Percentiles rank a stretch among this genome's conserved stretches.
Conservation (phyloP, 768 basidiomycete genomes). For the Wakefieldia striispora region DNA sequence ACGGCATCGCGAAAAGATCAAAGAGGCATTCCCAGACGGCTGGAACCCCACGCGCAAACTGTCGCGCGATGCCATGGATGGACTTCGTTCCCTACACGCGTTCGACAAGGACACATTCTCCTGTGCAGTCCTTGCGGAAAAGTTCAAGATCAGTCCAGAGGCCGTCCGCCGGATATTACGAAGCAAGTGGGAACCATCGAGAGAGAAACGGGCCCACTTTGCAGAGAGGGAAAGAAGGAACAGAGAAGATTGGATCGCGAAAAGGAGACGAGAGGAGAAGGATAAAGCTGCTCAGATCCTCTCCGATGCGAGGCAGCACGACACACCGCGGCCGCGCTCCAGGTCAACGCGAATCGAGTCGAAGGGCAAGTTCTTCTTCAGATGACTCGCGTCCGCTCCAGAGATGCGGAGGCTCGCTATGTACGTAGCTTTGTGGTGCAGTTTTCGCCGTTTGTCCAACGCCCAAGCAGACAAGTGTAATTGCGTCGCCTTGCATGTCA, state of each 20-base stretch:
- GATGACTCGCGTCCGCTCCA: constrained; percentile 22
- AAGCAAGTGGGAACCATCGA: constrained; percentile 66
- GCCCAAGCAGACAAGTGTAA: neutral
- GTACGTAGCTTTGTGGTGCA: too few relatives aligned
- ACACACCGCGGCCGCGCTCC: constrained; percentile 10
- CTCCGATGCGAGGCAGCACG: constrained; percentile 16
- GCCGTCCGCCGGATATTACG: constrained; percentile 77
- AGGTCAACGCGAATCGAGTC: constrained; percentile 24
- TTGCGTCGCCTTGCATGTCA: constrained; percentile 9
- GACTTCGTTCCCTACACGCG: constrained; percentile 63
- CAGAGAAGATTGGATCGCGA: constrained; percentile 38
- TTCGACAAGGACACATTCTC: constrained; percentile 63
- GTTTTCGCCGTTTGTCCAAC: too few relatives aligned
- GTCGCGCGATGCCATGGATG: constrained; percentile 82
- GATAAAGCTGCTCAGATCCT: constrained; percentile 36
- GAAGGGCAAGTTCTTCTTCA: constrained; percentile 43
- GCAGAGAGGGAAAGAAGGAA: constrained; percentile 49
- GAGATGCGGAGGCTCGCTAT: constrained; percentile 10
- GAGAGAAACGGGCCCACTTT: constrained; percentile 48
- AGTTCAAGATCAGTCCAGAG: constrained; percentile 79
- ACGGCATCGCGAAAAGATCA: constrained; percentile 50
- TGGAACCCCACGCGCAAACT: constrained; percentile 82
- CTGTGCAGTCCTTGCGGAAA: constrained; percentile 66
- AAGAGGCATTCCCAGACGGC: constrained; percentile 56
- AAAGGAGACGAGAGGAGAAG: constrained; percentile 43